Percentiles rank a stretch among this genome's conserved stretches.
These are phyloP conservation scores for Colletotrichum echinochloae DNA, from an alignment of 2,329 filamentous ascomycete species.

Conservation along the genomic window DNA sequence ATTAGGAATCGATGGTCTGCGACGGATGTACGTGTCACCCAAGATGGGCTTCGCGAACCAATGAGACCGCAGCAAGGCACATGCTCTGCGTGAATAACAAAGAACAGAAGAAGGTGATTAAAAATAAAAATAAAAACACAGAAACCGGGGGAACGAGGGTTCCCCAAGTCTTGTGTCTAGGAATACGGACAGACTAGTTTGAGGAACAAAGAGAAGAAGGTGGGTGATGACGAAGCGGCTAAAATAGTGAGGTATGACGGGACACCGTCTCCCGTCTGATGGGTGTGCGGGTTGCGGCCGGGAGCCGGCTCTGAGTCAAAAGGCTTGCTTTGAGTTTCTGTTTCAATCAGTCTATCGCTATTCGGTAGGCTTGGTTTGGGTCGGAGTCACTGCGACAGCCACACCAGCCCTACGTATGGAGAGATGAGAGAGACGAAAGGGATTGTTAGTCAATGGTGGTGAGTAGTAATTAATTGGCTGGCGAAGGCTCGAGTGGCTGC, in stretches of 20 bases:
- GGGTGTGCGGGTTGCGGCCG: not conserved
- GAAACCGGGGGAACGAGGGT: conserved; percentile 8
- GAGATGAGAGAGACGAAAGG: not conserved
- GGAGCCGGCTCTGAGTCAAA: conserved; percentile 32
- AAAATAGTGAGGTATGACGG: not conserved
- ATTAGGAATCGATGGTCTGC: conserved; percentile 22
- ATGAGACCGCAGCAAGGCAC: conserved; percentile 6
- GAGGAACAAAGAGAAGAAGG: not conserved
- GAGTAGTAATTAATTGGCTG: conserved; percentile 36
- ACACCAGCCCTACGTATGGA: conserved; percentile 40
- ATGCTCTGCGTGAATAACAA: not conserved
- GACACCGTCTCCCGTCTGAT: conserved; percentile 9
- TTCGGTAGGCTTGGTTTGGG: not conserved
- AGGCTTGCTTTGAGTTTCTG: conserved; percentile 39
- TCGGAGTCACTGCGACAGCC: conserved; percentile 6
- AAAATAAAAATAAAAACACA: not conserved
- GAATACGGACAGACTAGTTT: conserved; percentile 16
- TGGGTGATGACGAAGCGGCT: conserved; percentile 23
- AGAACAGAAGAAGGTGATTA: no score
- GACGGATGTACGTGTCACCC: conserved; percentile 32
- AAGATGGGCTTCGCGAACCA: conserved; percentile 28
- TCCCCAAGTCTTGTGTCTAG: not conserved
- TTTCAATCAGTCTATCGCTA: conserved; percentile 12
- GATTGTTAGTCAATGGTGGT: conserved; percentile 10
- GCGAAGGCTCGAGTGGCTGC: conserved; percentile 19